Conservation (phyloP, 805 yeast genomes). For the Peterozyma xylosa region DNA sequence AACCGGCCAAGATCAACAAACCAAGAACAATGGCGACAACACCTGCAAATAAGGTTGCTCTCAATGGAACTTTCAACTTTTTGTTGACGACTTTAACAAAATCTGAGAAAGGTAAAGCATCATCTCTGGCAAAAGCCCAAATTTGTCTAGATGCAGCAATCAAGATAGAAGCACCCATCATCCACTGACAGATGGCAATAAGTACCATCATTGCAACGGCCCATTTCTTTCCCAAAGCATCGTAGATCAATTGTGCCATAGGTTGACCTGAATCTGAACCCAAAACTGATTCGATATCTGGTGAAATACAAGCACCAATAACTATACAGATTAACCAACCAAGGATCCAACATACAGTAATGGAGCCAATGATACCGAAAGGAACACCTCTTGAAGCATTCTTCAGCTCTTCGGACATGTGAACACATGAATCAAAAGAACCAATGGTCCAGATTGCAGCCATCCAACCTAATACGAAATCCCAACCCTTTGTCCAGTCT, state of each 20-base stretch:
- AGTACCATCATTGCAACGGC: constrained; percentile 40
- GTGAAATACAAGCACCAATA: constrained; percentile 22
- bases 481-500: constrained; percentile 34
- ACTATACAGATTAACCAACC: constrained; percentile 36
- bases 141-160: constrained; percentile 43
- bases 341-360: constrained; percentile 30
- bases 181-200: constrained; percentile 39
- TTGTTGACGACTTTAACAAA: constrained; percentile 35
- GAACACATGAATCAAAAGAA: constrained; percentile 43
- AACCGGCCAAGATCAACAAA: constrained; percentile 30
- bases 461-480: constrained; percentile 34
- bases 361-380: constrained; percentile 39
- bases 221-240: constrained; percentile 40
- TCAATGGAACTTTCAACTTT: constrained; percentile 31
- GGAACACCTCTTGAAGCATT: constrained; percentile 35
- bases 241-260: constrained; percentile 39
- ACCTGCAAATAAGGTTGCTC: constrained; percentile 35
- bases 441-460: constrained; percentile 47
- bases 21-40: constrained; percentile 28
- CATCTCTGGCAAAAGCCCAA: constrained; percentile 47
- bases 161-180: constrained; percentile 39
- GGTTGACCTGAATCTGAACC: constrained; percentile 29
- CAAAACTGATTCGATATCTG: constrained; percentile 25
- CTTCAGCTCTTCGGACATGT: constrained; percentile 41
- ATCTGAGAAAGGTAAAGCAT: constrained; percentile 37